Evolutionary conservation across 371 early-diverging fungal genomes (phyloP).

Genomic region (Antonospora locustae): DNA sequence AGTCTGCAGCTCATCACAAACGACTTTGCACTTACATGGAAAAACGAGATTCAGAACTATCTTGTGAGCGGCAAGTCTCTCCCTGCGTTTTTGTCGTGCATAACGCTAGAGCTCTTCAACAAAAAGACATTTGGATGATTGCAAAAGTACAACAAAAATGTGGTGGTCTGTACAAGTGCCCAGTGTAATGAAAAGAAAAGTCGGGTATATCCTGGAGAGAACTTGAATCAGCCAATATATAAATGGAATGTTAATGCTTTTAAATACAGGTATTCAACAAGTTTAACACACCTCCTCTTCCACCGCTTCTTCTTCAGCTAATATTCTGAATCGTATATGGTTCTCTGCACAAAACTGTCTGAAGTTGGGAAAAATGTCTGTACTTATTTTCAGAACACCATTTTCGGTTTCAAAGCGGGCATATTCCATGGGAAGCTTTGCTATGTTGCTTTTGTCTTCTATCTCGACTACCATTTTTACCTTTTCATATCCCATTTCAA

Average conservation of each 20-base stretch:
- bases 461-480: constrained; percentile 24
- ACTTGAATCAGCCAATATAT: too few species aligned
- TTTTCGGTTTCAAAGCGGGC: not conserved
- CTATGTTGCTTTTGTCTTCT: constrained; percentile 2
- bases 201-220: too few species aligned
- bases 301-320: constrained; percentile 16
- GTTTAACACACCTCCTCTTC: constrained; percentile 30
- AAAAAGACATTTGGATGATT: constrained; percentile 49
- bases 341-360: constrained; percentile 7
- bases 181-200: too few species aligned
- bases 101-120: constrained; percentile 52
- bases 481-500: constrained; percentile 36
- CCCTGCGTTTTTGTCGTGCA: constrained; percentile 50
- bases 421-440: not conserved
- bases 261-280: too few species aligned
- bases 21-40: constrained; percentile 33
- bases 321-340: constrained; percentile 11
- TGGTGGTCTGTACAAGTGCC: too few species aligned
- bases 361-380: constrained; percentile 19
- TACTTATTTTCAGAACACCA: constrained; percentile 7
- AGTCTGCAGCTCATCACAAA: constrained; percentile 34
- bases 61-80: constrained; percentile 42
- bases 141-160: too few species aligned
- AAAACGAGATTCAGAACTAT: constrained; percentile 39
- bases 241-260: too few species aligned